Evolutionary conservation across 164 flowering plant genomes (phyloP), one percentile per base, ranked within the genome.

Genomic region (Aristolochia fimbriata): DNA sequence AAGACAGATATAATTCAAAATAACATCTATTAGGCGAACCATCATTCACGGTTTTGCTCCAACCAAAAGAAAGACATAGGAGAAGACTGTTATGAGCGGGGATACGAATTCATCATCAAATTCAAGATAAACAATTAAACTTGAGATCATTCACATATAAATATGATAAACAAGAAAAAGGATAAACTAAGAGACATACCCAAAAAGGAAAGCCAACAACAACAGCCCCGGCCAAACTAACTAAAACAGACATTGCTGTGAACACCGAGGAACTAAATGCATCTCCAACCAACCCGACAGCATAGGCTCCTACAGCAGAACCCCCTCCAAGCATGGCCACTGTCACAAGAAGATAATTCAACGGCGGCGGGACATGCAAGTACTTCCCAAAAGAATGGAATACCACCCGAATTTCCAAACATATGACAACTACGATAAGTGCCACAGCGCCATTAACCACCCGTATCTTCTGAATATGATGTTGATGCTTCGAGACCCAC

Each of bases 301-400:
- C 82, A 81, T 70, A 81, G 48, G 94, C 82, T 46, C 87, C 94
- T 47, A 81, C 79, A 13, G 81, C 94, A 49, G 80, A 71, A 17
- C 96, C 88, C 31, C 96, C 96, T 56, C 99, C 99, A 20, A 93
- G 89, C 94, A 93, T 82, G 0, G 86, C 77, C 57, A 70, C 46
- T 0, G 96, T 84, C 57, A 93, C 99, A 50, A 93, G 87, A 33
- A 93, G 70, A 73, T 86, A 90, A 71, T 77, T 88, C 72, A 83
- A 69, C 0, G 99, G 99, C 3, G 96, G 83, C 14, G 99, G 94
- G 54, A 90, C 91, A 75, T 90, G 99, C 73, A 93, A 82, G 65
- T 90, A 93, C 53, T 82, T 65, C 24, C 86, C 89, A 61, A 93
- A 93, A 0, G 99, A 82, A 68, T 80, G 96, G 74, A 93, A 93